Conservation (phyloP, 2,329 filamentous ascomycete species). For the Aspergillus hiratsukae region DNA sequence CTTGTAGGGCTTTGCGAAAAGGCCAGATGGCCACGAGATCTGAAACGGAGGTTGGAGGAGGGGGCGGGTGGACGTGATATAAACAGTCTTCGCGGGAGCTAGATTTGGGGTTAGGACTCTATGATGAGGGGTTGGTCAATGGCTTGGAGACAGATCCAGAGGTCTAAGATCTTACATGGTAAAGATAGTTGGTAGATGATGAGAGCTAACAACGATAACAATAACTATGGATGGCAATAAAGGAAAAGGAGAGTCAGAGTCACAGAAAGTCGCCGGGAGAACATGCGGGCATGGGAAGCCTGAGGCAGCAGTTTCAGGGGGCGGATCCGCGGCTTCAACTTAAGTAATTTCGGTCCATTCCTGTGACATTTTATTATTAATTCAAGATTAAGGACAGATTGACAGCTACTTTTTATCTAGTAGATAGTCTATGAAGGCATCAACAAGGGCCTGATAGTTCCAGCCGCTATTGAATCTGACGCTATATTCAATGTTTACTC, state of each 20-base stretch:
- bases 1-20: background rate
- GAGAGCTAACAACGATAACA: background rate
- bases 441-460: background rate
- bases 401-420: background rate
- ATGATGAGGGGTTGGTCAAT: background rate
- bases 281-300: background rate
- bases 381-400: background rate
- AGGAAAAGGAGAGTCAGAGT: conserved; percentile 4
- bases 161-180: background rate
- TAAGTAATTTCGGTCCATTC: background rate
- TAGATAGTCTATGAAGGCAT: conserved; percentile 18
- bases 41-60: conserved; percentile 3
- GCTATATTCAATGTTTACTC: background rate
- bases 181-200: conserved; percentile 1
- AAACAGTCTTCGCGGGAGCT: conserved; percentile 11
- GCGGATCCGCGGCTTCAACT: conserved; percentile 16
- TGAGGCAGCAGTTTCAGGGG: conserved; percentile 16
- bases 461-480: background rate
- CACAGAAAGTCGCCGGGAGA: conserved; percentile 3
- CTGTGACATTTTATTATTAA: background rate
- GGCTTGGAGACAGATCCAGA: background rate
- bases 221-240: background rate
- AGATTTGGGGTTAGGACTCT: background rate
- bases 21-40: background rate
- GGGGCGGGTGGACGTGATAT: conserved; percentile 16